Conservation (phyloP, 1,139 yeast genomes). For the Spathaspora sp. region DNA sequence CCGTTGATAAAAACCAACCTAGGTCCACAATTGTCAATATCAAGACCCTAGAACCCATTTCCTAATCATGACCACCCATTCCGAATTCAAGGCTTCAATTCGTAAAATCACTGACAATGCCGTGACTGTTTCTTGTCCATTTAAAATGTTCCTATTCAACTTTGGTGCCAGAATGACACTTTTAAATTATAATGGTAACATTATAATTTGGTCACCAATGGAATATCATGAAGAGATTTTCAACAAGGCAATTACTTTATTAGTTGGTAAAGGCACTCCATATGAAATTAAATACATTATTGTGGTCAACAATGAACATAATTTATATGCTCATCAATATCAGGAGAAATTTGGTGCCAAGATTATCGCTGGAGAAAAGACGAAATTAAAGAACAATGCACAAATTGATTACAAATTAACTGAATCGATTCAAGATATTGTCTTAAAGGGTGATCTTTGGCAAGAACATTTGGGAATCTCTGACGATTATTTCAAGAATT, state of each 20-base stretch:
- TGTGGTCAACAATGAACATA: conserved; percentile 10
- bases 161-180: conserved; percentile 58
- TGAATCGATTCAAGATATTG: conserved; percentile 53
- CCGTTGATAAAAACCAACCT: too few relatives aligned
- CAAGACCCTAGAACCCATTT: too few relatives aligned
- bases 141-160: conserved; percentile 15
- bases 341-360: conserved; percentile 9
- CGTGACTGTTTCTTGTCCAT: conserved; percentile 9
- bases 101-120: conserved; percentile 8
- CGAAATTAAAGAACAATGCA: conserved; percentile 4
- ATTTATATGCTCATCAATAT: conserved; percentile 10
- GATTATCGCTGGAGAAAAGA: conserved; percentile 6
- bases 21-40: too few relatives aligned
- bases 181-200: conserved; percentile 26
- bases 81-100: conserved; percentile 7
- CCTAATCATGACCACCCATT: neutral
- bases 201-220: conserved; percentile 53
- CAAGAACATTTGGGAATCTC: conserved; percentile 31
- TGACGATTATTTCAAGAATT: conserved; percentile 23
- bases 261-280: conserved; percentile 3
- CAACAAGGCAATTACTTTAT: conserved; percentile 6
- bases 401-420: conserved; percentile 27
- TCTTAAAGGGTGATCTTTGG: conserved; percentile 54
- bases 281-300: conserved; percentile 10
- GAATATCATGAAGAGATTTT: conserved; percentile 40